phyloP scores from a whole-genome alignment of 1,284 basidiomycete species.

The Ustilago loliicola region DNA sequence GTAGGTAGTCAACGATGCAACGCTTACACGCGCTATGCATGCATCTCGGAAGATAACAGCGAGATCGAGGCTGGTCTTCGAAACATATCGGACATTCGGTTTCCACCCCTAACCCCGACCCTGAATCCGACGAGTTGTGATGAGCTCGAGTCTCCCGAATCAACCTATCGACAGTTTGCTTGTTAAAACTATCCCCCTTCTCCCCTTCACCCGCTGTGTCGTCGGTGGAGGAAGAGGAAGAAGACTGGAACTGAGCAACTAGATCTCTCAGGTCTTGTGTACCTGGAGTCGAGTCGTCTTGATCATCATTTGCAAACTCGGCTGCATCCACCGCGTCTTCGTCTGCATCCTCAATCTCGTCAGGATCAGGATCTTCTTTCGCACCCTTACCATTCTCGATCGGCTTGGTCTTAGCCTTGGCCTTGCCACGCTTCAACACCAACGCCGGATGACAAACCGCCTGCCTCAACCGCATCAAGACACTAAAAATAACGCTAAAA shows the following conservation, averaged over 20 bases:
- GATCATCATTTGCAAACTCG: constrained; percentile 30
- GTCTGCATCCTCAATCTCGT: constrained; percentile 16
- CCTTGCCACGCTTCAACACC: constrained; percentile 63
- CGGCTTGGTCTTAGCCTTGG: constrained; percentile 5
- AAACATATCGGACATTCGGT: constrained; percentile 70
- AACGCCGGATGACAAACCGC: constrained; percentile 72
- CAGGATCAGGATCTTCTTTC: constrained; percentile 10
- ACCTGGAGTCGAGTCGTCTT: constrained; percentile 27
- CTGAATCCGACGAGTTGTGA: no score
- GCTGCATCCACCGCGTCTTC: constrained; percentile 22
- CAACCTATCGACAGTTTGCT: constrained; percentile 49
- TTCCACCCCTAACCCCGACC: no score
- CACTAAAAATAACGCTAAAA: constrained; percentile 71
- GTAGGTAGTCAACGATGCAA: constrained; percentile 81
- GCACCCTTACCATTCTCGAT: constrained; percentile 9
- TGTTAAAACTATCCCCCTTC: constrained; percentile 29
- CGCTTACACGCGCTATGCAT: constrained; percentile 77
- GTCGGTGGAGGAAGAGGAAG: not conserved
- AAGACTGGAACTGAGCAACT: constrained; percentile 53
- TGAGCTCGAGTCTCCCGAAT: constrained; percentile 43
- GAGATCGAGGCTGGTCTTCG: constrained; percentile 58
- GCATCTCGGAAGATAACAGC: constrained; percentile 69
- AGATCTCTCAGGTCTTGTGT: constrained; percentile 53
- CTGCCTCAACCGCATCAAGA: constrained; percentile 72
- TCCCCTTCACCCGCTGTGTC: no score